Base-by-base conservation (phyloP, 1,284 basidiomycete genomes). In the Wallemia mellicola region DNA sequence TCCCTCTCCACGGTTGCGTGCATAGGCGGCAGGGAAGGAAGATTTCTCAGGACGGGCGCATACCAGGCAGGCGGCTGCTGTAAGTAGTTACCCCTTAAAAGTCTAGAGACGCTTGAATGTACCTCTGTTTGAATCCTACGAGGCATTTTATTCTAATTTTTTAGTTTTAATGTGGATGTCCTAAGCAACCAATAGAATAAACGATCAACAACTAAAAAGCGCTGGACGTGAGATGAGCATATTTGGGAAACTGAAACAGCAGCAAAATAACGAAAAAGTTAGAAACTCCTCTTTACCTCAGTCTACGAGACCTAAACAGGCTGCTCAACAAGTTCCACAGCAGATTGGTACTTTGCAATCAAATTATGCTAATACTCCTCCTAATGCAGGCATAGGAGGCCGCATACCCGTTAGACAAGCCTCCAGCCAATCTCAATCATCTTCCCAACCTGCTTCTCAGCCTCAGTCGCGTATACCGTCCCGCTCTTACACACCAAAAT, bases 51-150 rank as follows among this genome's bases (percentile, higher is more conserved):
- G 57, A 91, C 84, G 24, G 91, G 80, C 63, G 81, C 75, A 69
- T 80, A 89, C 85, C 89, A 92, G 60, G 77, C 76, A 57, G 92
- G 91, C 64, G 82, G 79, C 24, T 74, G 68, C 64, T 77, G 75
- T 61, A 89, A 71, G 65, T 79, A 79, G 59, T 78, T 74, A 57
- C 79, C 78, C 59, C 80, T 78, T 68, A 91, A 75, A 59, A 95
- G 76, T 61, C 91, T 82, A 56, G 84, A 81, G 58, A 86, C 81
- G 62, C 85, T 81, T 69, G 85, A 79, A 70, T 91, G 86, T 19
- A 95, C 87, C 70, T 92, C 86, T 60, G 77, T 78, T 28, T 89
- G 81, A 66, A 92, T 77, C 63, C 84, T 76, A 63, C 89, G 81
- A 57, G 81, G 81, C 83, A 89, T 88, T 57, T 32, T 48, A 30